These are phyloP conservation scores for Cytospora piceicola DNA, from an alignment of 2,329 filamentous ascomycete species.

Conservation along the genomic window DNA sequence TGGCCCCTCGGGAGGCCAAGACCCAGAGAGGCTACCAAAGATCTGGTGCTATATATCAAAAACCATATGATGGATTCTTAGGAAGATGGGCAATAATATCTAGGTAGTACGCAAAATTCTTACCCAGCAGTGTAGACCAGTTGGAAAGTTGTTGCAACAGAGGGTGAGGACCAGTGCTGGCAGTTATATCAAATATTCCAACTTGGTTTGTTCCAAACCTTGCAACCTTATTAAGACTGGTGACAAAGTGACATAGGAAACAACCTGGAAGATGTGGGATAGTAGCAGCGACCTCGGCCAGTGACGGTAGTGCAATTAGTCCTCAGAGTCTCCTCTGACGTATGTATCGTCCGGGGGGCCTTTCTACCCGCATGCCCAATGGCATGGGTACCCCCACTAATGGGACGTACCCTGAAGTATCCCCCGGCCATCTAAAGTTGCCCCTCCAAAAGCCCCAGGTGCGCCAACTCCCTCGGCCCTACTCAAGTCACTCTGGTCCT, in stretches of 20 bases:
- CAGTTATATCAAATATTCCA: background rate
- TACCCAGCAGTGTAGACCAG: background rate
- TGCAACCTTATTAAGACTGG: background rate
- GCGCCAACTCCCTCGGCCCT: background rate
- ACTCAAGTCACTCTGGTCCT: background rate
- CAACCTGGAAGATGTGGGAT: background rate
- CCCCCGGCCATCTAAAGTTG: background rate
- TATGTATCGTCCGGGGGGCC: background rate
- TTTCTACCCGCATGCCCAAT: background rate
- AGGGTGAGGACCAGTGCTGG: background rate
- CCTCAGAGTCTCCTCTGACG: background rate
- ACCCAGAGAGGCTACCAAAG: slow-evolving; percentile 21
- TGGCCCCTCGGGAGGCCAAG: slow-evolving; percentile 3
- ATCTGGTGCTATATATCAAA: slow-evolving; percentile 15
- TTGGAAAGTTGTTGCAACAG: background rate
- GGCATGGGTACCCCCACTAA: background rate
- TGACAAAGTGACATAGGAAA: background rate
- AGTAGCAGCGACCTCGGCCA: slow-evolving; percentile 19
- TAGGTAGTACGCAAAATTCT: background rate
- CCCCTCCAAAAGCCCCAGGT: slow-evolving; percentile 1
- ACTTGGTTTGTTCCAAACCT: no score
- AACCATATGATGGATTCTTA: background rate
- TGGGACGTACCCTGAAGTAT: background rate
- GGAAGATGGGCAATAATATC: background rate
- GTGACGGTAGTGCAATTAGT: slow-evolving; percentile 23